Percentiles rank a stretch among this genome's conserved stretches.
Evolutionary conservation across 1,139 yeast species (phyloP).

Genomic region (Kurtzmaniella quercitrusa): DNA sequence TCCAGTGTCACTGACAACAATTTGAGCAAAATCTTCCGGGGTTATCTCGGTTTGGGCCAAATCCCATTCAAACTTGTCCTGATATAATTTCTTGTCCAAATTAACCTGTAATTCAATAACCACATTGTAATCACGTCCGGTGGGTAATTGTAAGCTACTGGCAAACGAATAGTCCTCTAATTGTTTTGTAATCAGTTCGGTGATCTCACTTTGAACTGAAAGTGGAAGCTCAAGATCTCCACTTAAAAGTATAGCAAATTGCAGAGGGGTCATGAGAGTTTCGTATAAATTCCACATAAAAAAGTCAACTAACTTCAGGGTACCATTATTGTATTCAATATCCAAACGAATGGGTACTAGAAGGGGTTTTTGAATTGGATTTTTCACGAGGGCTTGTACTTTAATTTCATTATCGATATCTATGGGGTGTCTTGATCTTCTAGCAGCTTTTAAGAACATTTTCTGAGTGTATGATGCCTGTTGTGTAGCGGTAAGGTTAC

Average conservation of each 20-base stretch:
- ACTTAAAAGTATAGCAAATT: conserved; percentile 75
- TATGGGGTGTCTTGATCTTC: conserved; percentile 25
- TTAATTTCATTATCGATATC: conserved; percentile 15
- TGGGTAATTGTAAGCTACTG: conserved; percentile 57
- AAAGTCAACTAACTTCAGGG: conserved; percentile 64
- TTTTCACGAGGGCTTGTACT: conserved; percentile 3
- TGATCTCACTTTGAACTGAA: conserved; percentile 58
- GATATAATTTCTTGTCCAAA: conserved; percentile 77
- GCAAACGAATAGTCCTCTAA: conserved; percentile 63
- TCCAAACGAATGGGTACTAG: conserved; percentile 78
- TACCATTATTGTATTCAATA: conserved; percentile 63
- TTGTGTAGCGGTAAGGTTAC: conserved; percentile 19
- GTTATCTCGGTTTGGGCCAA: conserved; percentile 58
- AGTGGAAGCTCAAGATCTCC: conserved; percentile 78
- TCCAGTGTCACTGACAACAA: conserved; percentile 82
- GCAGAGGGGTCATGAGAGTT: conserved; percentile 71
- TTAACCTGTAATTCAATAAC: conserved; percentile 79
- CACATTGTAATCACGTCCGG: conserved; percentile 69
- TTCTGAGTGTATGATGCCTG: conserved; percentile 20
- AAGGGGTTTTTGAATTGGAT: conserved; percentile 17
- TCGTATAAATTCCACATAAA: conserved; percentile 91
- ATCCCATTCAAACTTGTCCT: conserved; percentile 96
- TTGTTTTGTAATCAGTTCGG: conserved; percentile 72
- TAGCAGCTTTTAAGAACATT: conserved; percentile 30
- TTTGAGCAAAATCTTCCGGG: conserved; percentile 81